These are phyloP conservation scores for Kwoniella sp. DNA, from an alignment of 768 basidiomycete genomes.

Conservation along the genomic window DNA sequence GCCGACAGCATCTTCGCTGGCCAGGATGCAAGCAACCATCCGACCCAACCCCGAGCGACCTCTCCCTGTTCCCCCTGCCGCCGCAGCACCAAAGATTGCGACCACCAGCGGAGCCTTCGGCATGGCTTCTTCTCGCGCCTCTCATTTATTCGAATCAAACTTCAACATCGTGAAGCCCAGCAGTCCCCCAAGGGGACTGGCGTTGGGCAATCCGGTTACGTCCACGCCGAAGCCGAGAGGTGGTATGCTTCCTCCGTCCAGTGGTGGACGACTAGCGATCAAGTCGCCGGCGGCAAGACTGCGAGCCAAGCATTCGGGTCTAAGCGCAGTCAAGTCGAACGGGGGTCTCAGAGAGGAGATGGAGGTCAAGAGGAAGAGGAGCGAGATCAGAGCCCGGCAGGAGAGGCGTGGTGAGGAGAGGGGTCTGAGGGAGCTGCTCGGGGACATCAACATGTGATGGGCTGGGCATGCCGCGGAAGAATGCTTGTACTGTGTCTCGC, in stretches of 20 bases:
- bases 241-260: not conserved
- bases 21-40: slow-evolving; percentile 45
- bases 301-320: slow-evolving; percentile 16
- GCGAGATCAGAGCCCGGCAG: slow-evolving; percentile 31
- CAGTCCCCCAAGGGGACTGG: not conserved
- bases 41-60: slow-evolving; percentile 20
- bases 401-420: slow-evolving; percentile 36
- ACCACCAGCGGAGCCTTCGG: slow-evolving; percentile 20
- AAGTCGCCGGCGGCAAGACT: slow-evolving; percentile 10
- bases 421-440: slow-evolving; percentile 35
- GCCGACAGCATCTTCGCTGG: slow-evolving; percentile 37
- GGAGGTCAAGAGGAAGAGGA: slow-evolving; percentile 21
- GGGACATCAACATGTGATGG: not conserved
- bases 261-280: not conserved
- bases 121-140: slow-evolving; percentile 16
- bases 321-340: slow-evolving; percentile 33
- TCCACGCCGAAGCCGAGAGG: not conserved
- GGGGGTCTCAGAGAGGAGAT: slow-evolving; percentile 26
- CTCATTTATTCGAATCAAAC: slow-evolving; percentile 21
- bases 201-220: no score
- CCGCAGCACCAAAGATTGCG: not conserved
- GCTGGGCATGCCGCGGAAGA: no score
- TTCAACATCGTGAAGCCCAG: slow-evolving; percentile 8
- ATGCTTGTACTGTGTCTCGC: no score
- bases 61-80: slow-evolving; percentile 3